phyloP scores from a whole-genome alignment of 2,329 filamentous ascomycete species.

The Botrytis porri region DNA sequence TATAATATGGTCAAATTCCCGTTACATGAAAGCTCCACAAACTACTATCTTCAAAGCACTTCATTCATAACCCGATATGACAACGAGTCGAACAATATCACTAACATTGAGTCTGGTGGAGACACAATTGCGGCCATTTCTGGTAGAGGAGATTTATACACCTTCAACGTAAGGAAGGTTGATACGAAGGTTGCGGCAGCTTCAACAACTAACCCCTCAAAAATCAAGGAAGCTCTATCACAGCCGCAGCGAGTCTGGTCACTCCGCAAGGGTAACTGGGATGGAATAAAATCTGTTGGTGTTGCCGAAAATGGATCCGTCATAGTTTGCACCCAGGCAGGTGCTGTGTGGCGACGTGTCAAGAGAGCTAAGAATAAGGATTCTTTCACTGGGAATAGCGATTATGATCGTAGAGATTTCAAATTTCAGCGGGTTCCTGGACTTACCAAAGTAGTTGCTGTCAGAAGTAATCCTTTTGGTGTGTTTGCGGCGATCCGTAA shows the following conservation, averaged over 20 bases:
- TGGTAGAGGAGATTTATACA: constrained; percentile 81
- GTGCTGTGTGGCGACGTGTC: constrained; percentile 87
- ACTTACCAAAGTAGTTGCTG: constrained; percentile 77
- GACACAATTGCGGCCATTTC: constrained; percentile 91
- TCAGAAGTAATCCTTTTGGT: constrained; percentile 84
- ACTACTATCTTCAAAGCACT: constrained; percentile 63
- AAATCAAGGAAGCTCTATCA: constrained; percentile 80
- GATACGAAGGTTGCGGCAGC: constrained; percentile 55
- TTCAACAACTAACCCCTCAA: constrained; percentile 89
- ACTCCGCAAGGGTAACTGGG: constrained; percentile 63
- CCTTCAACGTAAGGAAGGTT: constrained; percentile 69
- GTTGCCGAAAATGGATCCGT: constrained; percentile 92
- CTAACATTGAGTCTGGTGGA: constrained; percentile 76
- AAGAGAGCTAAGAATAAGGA: constrained; percentile 79
- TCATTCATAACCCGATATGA: constrained; percentile 66
- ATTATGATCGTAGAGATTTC: constrained; percentile 77
- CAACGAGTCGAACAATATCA: constrained; percentile 63
- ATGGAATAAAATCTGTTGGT: constrained; percentile 79
- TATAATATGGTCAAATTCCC: constrained; percentile 90
- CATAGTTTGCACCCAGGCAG: constrained; percentile 87
- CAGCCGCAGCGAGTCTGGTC: constrained; percentile 82
- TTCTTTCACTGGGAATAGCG: constrained; percentile 46
- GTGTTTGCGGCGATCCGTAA: constrained; percentile 84
- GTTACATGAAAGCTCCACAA: constrained; percentile 65
- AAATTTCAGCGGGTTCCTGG: constrained; percentile 92